phyloP scores from a whole-genome alignment of 257 asterid species.

The Nicotiana knightiana region DNA sequence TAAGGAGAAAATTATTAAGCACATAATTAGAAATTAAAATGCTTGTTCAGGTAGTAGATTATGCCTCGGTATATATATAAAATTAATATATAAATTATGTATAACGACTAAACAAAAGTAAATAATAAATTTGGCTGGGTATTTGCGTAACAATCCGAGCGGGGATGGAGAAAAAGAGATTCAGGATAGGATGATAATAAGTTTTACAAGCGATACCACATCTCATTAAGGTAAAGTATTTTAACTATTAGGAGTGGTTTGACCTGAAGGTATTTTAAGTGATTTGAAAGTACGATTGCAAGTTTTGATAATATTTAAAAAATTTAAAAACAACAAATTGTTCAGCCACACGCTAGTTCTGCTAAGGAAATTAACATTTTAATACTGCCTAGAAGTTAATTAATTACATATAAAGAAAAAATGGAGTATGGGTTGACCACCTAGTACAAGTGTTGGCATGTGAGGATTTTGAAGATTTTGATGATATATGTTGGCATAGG shows the following conservation, averaged over 20 bases:
- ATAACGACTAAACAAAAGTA: too few relatives aligned
- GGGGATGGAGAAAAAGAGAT: neutral
- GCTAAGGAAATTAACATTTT: neutral
- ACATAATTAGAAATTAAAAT: too few relatives aligned
- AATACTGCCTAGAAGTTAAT: neutral
- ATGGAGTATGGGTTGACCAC: conserved; percentile 1
- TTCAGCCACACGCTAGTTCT: neutral
- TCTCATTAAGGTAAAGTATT: neutral
- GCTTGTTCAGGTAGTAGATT: too few relatives aligned
- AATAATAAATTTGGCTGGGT: too few relatives aligned
- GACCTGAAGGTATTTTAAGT: neutral
- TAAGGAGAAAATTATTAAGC: neutral
- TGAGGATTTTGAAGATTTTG: neutral
- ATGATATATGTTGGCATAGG: conserved; percentile 19
- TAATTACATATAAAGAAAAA: neutral
- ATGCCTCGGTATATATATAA: too few relatives aligned
- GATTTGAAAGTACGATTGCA: neutral
- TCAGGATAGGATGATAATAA: neutral
- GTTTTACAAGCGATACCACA: neutral
- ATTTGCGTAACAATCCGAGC: too few relatives aligned
- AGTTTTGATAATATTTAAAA: neutral
- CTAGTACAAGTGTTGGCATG: conserved; percentile 15
- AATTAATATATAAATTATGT: too few relatives aligned
- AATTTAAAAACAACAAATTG: neutral
- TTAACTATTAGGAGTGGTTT: neutral